Evolutionary conservation across 1,284 basidiomycete genomes (phyloP).

Genomic region (Irpex lacteus): DNA sequence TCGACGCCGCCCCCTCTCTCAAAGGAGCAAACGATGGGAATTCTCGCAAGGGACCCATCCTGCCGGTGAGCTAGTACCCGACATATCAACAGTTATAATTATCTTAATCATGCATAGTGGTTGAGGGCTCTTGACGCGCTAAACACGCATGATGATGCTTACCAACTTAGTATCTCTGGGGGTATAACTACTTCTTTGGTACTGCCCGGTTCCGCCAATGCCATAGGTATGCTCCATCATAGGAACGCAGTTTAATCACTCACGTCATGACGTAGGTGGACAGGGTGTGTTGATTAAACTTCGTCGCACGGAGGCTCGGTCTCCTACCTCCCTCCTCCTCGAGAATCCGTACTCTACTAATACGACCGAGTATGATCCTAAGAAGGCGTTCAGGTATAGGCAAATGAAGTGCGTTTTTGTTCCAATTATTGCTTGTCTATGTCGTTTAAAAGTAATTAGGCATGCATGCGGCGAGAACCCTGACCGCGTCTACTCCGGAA

Average conservation of each 20-base stretch:
- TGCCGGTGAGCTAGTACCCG: conserved; percentile 27
- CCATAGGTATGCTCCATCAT: conserved; percentile 35
- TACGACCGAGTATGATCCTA: conserved; percentile 25
- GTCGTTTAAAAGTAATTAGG: conserved; percentile 12
- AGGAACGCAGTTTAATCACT: background rate
- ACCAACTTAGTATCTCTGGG: conserved; percentile 39
- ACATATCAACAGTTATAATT: background rate
- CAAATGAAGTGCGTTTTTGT: conserved; percentile 38
- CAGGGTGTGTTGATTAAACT: conserved; percentile 49
- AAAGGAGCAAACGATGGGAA: conserved; percentile 33
- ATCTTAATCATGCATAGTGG: conserved; percentile 25
- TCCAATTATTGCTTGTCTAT: background rate
- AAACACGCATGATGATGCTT: conserved; percentile 38
- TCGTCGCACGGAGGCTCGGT: conserved; percentile 40
- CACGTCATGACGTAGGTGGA: conserved; percentile 19
- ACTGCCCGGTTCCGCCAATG: conserved; percentile 47
- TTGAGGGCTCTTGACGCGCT: conserved; percentile 46
- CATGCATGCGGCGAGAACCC: conserved; percentile 37
- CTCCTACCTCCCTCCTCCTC: conserved; percentile 44
- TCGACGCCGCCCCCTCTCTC: conserved; percentile 20
- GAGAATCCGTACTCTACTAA: conserved; percentile 45
- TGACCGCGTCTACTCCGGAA: conserved; percentile 34
- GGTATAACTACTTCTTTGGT: conserved; percentile 47
- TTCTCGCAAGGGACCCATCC: conserved; percentile 34
- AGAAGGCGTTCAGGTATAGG: conserved; percentile 39